Base-by-base conservation (phyloP, 1,284 basidiomycete genomes). In the Ganoderma lucidum region DNA sequence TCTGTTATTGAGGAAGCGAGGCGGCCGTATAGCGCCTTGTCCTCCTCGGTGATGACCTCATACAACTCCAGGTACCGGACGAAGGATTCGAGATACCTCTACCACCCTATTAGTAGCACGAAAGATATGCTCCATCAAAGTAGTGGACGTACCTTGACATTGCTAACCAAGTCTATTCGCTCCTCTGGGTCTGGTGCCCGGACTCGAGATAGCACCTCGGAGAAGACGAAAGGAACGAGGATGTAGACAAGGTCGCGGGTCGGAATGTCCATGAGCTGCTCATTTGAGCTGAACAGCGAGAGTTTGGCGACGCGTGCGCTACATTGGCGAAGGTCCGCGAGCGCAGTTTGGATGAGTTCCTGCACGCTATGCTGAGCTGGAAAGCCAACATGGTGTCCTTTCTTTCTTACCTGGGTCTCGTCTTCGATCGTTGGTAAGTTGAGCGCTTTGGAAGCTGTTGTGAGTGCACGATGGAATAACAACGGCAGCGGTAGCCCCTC, bases 271-370 rank as follows among this genome's bases (percentile, higher is more conserved):
- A 96, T 93, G 30, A 95, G 81, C 0, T 84, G 84, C 78, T 98
- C 96, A 77, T 98, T 98, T 9, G 91, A 84, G 66, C 94, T 96
- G 81, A 97, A 96, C 28, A 98, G 82, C 0, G 89, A 89, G 32
- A 97, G 84, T 61, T 82, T 83, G 32, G 83, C 73, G 63, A 93
- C 83, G 12, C 87, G 85, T 37, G 83, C 80, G 64, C 83, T 80
- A 41, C 93, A 78, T 44, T 81, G 80, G 35, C 80, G 80, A 30
- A 93, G 81, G 80, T 93, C 88, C 10, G 78, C 77, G 55, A 90
- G 76, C 32, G 87, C 83, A 60, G 86, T 84, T 64, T 83, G 82
- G 48, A 93, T 79, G 69, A 93, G 78, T 73, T 88, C 84, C 93
- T 94, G 70, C 19, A 67, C 23, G 59, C 56, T 63, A 55, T 59